Percentiles rank a stretch among this genome's conserved stretches.
phyloP scores from a whole-genome alignment of 495 filamentous ascomycete genomes.

The Amniculicola lignicola region DNA sequence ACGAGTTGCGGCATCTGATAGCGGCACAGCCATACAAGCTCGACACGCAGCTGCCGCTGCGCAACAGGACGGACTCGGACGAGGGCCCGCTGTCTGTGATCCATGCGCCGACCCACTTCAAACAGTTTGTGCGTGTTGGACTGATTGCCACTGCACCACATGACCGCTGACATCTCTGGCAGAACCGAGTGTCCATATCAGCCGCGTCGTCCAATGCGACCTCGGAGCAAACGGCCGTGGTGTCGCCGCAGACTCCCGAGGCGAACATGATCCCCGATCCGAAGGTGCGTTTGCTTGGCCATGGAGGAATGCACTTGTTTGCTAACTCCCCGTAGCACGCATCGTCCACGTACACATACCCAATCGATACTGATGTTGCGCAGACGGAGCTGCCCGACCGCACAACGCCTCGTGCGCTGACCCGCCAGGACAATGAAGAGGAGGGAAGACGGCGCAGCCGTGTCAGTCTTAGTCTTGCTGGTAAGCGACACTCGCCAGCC shows the following conservation, averaged over 20 bases:
- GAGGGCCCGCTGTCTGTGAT: constrained; percentile 76
- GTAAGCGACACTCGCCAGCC: constrained; percentile 48
- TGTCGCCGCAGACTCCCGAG: constrained; percentile 33
- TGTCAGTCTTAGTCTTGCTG: constrained; percentile 59
- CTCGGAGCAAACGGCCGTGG: constrained; percentile 40
- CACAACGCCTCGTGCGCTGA: constrained; percentile 79
- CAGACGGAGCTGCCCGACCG: constrained; percentile 63
- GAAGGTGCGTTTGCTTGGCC: constrained; percentile 36
- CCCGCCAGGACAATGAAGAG: constrained; percentile 65
- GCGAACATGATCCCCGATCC: constrained; percentile 31
- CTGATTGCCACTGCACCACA: constrained; percentile 32
- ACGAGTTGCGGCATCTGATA: background rate
- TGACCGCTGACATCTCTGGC: constrained; percentile 25
- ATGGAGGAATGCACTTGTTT: no score
- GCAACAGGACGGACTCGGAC: constrained; percentile 62
- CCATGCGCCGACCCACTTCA: constrained; percentile 77
- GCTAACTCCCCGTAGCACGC: constrained; percentile 21
- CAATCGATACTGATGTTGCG: constrained; percentile 58
- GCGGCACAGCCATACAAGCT: constrained; percentile 57
- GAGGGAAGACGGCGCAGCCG: constrained; percentile 48
- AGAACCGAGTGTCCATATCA: constrained; percentile 8
- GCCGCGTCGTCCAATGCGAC: constrained; percentile 12
- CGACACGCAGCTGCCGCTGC: constrained; percentile 53
- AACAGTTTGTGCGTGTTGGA: constrained; percentile 62
- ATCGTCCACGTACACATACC: constrained; percentile 28